Conservation (phyloP, 2,329 filamentous ascomycete genomes). For the Chalaropsis thielavioides region DNA sequence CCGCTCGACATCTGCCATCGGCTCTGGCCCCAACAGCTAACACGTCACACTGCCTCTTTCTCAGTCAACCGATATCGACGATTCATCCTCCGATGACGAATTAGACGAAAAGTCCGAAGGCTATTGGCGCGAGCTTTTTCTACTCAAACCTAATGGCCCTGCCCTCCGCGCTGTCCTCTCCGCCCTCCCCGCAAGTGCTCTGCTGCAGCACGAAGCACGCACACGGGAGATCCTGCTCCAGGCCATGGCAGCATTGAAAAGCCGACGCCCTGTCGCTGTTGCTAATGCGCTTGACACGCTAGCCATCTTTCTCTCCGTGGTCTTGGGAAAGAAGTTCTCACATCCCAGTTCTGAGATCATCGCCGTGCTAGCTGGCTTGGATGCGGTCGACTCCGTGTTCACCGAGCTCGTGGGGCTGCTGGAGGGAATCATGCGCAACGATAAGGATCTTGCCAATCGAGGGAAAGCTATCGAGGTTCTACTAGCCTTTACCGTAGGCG, state of each 20-base stretch:
- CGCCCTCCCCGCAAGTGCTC: constrained; percentile 55
- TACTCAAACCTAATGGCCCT: constrained; percentile 63
- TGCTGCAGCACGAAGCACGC: constrained; percentile 63
- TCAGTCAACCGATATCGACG: background rate
- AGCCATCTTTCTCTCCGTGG: constrained; percentile 68
- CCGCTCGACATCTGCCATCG: background rate
- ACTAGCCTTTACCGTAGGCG: constrained; percentile 75
- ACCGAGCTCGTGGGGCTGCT: constrained; percentile 74
- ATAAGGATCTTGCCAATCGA: constrained; percentile 28
- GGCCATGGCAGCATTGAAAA: constrained; percentile 37
- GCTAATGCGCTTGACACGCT: constrained; percentile 43
- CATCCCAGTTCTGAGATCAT: constrained; percentile 95
- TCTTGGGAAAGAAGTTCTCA: constrained; percentile 79
- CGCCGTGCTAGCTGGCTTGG: constrained; percentile 67
- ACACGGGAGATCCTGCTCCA: constrained; percentile 65
- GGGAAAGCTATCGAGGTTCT: constrained; percentile 64
- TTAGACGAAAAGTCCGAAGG: constrained; percentile 63
- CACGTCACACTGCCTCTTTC: background rate
- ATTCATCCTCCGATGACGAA: constrained; percentile 34
- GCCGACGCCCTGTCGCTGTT: background rate
- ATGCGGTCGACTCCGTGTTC: constrained; percentile 75
- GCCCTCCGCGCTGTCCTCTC: constrained; percentile 56
- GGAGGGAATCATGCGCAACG: constrained; percentile 69
- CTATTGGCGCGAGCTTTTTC: constrained; percentile 94
- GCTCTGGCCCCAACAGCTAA: background rate